These are phyloP conservation scores for Elsinoe batatas DNA, from an alignment of 2,329 filamentous ascomycete genomes.

Conservation along the genomic window DNA sequence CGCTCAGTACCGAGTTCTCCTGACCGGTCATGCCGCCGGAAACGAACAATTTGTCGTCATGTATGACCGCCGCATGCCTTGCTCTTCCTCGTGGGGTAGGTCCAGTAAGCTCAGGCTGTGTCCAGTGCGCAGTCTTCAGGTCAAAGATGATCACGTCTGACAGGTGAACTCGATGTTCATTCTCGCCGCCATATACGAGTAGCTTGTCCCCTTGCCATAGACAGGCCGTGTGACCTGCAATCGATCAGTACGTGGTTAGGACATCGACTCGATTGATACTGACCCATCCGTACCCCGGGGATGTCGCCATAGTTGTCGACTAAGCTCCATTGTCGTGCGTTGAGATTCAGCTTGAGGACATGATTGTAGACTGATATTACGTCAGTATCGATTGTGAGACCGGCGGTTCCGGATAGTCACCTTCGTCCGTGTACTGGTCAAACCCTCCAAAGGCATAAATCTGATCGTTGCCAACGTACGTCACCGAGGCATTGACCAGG, in stretches of 20 bases:
- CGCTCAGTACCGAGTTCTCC: constrained; percentile 84
- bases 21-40: constrained; percentile 92
- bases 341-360: constrained; percentile 77
- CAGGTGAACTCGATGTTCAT: constrained; percentile 90
- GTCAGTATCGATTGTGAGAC: neutral
- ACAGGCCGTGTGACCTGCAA: constrained; percentile 78
- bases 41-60: constrained; percentile 94
- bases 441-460: constrained; percentile 98
- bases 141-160: constrained; percentile 96
- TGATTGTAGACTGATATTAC: constrained; percentile 72
- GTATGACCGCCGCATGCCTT: constrained; percentile 83
- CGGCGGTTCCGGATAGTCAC: constrained; percentile 24
- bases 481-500: constrained; percentile 94
- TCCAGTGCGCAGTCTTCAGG: constrained; percentile 89
- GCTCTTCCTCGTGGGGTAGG: constrained; percentile 81
- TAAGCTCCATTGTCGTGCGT: constrained; percentile 83
- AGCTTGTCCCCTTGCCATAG: constrained; percentile 90
- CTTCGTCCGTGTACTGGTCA: constrained; percentile 96
- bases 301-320: constrained; percentile 99
- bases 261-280: constrained; percentile 20
- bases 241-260: constrained; percentile 11
- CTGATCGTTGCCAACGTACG: constrained; percentile 94
- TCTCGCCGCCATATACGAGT: constrained; percentile 95
- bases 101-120: constrained; percentile 76
- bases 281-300: constrained; percentile 92